These are phyloP conservation scores for Penicillium mononematosum DNA, from an alignment of 495 filamentous ascomycete species.

Conservation along the genomic window DNA sequence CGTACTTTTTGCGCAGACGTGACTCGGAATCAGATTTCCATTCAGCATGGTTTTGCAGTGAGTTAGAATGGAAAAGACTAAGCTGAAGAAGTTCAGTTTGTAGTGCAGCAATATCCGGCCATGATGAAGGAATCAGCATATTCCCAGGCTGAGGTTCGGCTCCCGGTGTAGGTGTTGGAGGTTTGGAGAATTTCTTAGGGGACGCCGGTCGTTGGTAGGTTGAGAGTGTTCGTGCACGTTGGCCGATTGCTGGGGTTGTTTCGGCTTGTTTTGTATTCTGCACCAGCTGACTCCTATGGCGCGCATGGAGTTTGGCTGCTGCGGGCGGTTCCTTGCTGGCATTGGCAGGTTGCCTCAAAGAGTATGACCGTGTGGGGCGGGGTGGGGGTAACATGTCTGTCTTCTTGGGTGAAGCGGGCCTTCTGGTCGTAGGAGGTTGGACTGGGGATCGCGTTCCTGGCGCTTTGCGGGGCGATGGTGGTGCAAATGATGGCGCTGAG, in stretches of 20 bases:
- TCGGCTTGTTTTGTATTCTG: constrained; percentile 20
- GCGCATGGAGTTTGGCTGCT: constrained; percentile 29
- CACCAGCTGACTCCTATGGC: constrained; percentile 42
- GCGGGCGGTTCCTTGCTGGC: constrained; percentile 17
- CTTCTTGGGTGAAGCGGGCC: constrained; percentile 39
- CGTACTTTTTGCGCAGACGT: constrained; percentile 40
- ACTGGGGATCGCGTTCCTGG: constrained; percentile 14
- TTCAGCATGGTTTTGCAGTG: constrained; percentile 30
- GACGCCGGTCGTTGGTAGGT: constrained; percentile 70
- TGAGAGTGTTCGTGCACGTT: constrained; percentile 54
- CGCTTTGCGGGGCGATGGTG: constrained; percentile 36
- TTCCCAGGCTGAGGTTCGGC: constrained; percentile 13
- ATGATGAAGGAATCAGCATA: constrained; percentile 39
- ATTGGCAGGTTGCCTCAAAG: constrained; percentile 39
- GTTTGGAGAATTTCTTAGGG: constrained; percentile 62
- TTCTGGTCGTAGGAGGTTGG: constrained; percentile 15
- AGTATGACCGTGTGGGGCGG: constrained; percentile 40
- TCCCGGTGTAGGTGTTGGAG: constrained; percentile 44
- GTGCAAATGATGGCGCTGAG: constrained; percentile 19
- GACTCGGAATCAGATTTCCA: constrained; percentile 39
- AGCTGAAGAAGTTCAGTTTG: constrained; percentile 75
- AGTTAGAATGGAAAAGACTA: constrained; percentile 60
- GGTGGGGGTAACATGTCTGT: constrained; percentile 40
- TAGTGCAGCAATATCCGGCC: constrained; percentile 58
- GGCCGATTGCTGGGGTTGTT: constrained; percentile 17